A percentile compares a stretch with the other conserved stretches of the same genome.
phyloP scores from a whole-genome alignment of 2,329 filamentous ascomycete genomes.

The Hymenoscyphus albidus region DNA sequence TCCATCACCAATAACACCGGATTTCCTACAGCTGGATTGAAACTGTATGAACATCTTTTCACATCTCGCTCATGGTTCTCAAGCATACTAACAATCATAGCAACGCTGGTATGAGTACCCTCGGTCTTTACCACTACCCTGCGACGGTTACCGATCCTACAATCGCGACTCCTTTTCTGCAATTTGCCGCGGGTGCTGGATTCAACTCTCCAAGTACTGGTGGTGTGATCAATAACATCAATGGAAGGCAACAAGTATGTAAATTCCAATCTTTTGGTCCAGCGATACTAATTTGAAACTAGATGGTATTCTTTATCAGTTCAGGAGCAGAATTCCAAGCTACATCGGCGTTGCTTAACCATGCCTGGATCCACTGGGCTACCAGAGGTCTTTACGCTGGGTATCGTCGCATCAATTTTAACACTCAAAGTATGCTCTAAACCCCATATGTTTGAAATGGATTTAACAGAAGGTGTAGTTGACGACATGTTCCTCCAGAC shows the following conservation, averaged over 20 bases:
- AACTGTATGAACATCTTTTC: slow-evolving; percentile 12
- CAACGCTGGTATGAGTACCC: slow-evolving; percentile 44
- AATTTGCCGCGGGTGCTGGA: slow-evolving; percentile 43
- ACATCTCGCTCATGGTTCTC: slow-evolving; percentile 18
- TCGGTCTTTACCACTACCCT: slow-evolving; percentile 55
- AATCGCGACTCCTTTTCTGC: slow-evolving; percentile 51
- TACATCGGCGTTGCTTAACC: slow-evolving; percentile 20
- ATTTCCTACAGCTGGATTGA: slow-evolving; percentile 52
- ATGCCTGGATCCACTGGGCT: slow-evolving; percentile 23
- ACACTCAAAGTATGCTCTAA: slow-evolving; percentile 14
- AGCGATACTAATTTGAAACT: not conserved
- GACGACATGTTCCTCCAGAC: slow-evolving; percentile 57
- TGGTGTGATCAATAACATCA: slow-evolving; percentile 57
- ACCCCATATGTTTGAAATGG: not conserved
- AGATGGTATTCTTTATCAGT: slow-evolving; percentile 55
- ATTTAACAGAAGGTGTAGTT: slow-evolving; percentile 33
- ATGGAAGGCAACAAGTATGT: slow-evolving; percentile 47
- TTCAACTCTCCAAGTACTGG: slow-evolving; percentile 40
- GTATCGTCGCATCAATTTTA: slow-evolving; percentile 21
- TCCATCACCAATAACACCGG: slow-evolving; percentile 49
- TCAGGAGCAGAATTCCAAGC: slow-evolving; percentile 42
- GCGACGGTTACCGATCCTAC: slow-evolving; percentile 50
- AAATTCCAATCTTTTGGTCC: not conserved
- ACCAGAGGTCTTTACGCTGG: slow-evolving; percentile 22
- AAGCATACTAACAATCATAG: slow-evolving; percentile 8